Evolutionary conservation across 306 rosid species (phyloP).

Genomic region (Abrus precatorius): DNA sequence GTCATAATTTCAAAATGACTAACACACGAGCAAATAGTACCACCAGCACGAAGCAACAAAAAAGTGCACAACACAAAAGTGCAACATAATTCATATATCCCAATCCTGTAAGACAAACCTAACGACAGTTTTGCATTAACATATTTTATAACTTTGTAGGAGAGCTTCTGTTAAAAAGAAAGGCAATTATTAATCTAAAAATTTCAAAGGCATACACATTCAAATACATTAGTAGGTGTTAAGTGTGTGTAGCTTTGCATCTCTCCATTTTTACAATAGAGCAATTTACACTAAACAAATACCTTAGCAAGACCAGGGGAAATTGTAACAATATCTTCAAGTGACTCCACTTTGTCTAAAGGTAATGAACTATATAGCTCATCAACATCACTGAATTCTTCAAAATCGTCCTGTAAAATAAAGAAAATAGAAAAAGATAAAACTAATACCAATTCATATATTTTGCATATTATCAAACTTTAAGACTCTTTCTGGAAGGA

Average conservation of each 20-base stretch:
- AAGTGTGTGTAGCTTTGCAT: background rate
- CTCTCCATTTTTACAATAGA: background rate
- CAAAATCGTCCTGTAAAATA: conserved; percentile 72
- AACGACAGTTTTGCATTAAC: background rate
- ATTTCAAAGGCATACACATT: background rate
- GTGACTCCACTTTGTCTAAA: conserved; percentile 85
- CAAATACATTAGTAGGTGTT: background rate
- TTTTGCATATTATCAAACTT: background rate
- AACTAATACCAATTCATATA: conserved; percentile 13
- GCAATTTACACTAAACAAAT: conserved; percentile 21
- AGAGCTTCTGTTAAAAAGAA: background rate
- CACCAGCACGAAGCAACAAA: background rate
- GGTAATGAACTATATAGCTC: conserved; percentile 78
- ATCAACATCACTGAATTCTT: conserved; percentile 80
- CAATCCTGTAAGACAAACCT: conserved; percentile 12
- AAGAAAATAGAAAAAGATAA: background rate
- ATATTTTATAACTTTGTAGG: background rate
- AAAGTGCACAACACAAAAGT: background rate
- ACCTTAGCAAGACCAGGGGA: conserved; percentile 86
- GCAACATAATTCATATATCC: background rate
- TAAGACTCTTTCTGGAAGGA: conserved; percentile 15
- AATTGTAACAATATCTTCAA: conserved; percentile 77
- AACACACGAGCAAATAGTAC: conserved; percentile 1
- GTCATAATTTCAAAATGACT: background rate
- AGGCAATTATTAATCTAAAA: background rate